These are phyloP conservation scores for Zea luxurians DNA, from an alignment of 176 grass and related monocot species.

Conservation along the genomic window DNA sequence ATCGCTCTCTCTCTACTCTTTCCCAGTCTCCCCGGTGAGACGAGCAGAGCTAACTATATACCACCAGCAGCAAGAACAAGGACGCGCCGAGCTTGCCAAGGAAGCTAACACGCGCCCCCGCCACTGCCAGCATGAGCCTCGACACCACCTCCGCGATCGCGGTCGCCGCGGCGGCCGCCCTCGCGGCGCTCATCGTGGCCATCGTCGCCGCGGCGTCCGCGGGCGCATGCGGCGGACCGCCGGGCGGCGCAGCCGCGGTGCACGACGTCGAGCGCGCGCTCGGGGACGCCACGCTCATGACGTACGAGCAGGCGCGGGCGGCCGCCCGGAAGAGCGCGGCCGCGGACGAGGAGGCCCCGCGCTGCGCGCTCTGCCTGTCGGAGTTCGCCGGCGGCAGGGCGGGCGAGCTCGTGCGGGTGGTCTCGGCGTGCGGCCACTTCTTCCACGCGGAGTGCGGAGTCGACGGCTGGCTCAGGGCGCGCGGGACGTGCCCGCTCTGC, in stretches of 20 bases:
- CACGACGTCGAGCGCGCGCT: constrained; percentile 37
- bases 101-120: neutral
- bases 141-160: neutral
- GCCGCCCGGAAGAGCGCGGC: neutral
- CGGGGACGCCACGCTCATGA: constrained; percentile 4
- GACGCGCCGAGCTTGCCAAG: neutral
- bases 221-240: neutral
- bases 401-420: constrained; percentile 34
- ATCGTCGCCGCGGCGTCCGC: neutral
- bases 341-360: neutral
- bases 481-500: constrained; percentile 27
- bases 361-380: constrained; percentile 33
- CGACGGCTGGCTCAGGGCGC: constrained; percentile 42
- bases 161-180: constrained; percentile 15
- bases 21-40: too few species aligned
- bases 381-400: neutral
- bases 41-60: neutral
- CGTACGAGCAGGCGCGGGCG: constrained; percentile 31
- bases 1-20: neutral
- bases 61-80: neutral
- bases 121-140: constrained; percentile 1
- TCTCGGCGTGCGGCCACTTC: constrained; percentile 56
- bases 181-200: constrained; percentile 30
- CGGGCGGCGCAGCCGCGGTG: neutral
- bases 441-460: constrained; percentile 42